These are phyloP conservation scores for Cetradonia linearis DNA, from an alignment of 495 filamentous ascomycete genomes.

Conservation along the genomic window DNA sequence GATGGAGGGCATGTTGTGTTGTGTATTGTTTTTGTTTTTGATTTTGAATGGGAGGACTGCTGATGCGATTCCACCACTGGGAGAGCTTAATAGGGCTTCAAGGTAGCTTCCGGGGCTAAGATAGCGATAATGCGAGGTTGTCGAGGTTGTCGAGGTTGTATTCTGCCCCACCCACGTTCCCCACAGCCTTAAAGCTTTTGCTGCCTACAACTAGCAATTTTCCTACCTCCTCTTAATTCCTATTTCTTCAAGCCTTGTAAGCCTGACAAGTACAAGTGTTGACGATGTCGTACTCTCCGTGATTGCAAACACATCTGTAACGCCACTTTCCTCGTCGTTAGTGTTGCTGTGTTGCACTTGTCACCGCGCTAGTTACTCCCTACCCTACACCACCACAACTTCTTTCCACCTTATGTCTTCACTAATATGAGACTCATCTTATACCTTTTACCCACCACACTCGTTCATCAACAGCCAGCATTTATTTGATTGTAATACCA, in stretches of 20 bases:
- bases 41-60: background rate
- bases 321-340: background rate
- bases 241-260: no score
- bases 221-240: background rate
- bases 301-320: background rate
- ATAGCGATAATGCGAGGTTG: constrained; percentile 12
- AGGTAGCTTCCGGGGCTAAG: constrained; percentile 17
- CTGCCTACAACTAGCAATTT: constrained; percentile 1
- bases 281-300: background rate
- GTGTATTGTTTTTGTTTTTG: constrained; percentile 11
- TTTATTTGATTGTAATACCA: background rate
- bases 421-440: background rate
- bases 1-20: constrained; percentile 37
- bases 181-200: constrained; percentile 12
- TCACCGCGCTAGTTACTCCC: background rate
- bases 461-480: background rate
- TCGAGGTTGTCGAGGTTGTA: no score
- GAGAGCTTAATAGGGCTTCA: background rate
- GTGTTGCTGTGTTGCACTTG: background rate
- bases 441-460: background rate
- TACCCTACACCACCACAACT: background rate
- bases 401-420: background rate
- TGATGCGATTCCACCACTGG: background rate
- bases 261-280: no score
- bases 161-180: background rate